Evolutionary conservation across 23 red algal species (phyloP).

Genomic region (Agarophyton chilense): DNA sequence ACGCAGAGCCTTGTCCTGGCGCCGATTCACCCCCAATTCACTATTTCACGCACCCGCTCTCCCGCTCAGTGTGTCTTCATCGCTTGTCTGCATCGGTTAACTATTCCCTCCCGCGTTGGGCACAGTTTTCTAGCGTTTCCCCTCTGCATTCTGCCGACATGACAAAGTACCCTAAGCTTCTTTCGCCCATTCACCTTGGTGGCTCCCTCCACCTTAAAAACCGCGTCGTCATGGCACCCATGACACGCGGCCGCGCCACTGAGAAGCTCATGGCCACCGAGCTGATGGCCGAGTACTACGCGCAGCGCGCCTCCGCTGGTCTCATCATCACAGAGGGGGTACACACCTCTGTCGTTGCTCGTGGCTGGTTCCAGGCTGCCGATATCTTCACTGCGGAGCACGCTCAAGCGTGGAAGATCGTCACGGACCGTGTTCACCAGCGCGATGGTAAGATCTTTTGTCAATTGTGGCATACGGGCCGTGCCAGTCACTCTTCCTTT

Average conservation of each 20-base stretch:
- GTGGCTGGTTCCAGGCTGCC: conserved; percentile 72
- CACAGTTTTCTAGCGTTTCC: no score
- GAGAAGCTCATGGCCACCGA: conserved; percentile 10
- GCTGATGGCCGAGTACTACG: conserved; percentile 82
- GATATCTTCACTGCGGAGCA: conserved; percentile 58
- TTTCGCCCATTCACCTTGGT: conserved; percentile 46
- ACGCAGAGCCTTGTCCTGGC: no score
- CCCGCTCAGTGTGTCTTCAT: no score
- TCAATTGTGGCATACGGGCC: conserved; percentile 87
- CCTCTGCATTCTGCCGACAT: no score
- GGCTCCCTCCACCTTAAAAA: conserved; percentile 50
- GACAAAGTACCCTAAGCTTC: conserved; percentile 28
- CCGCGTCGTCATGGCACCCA: conserved; percentile 84
- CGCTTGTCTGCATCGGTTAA: no score
- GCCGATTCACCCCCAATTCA: background rate
- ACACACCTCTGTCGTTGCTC: conserved; percentile 57
- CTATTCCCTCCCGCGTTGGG: no score
- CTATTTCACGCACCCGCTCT: background rate
- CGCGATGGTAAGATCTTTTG: conserved; percentile 72
- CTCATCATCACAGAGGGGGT: conserved; percentile 81
- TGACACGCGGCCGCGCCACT: conserved; percentile 69
- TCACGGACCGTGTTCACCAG: conserved; percentile 66
- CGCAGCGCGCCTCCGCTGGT: conserved; percentile 61
- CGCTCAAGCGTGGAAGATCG: conserved; percentile 49
- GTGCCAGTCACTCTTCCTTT: conserved; percentile 73